phyloP scores from a whole-genome alignment of 225 moss, liverwort and hornwort species.

The Lunularia cruciata region DNA sequence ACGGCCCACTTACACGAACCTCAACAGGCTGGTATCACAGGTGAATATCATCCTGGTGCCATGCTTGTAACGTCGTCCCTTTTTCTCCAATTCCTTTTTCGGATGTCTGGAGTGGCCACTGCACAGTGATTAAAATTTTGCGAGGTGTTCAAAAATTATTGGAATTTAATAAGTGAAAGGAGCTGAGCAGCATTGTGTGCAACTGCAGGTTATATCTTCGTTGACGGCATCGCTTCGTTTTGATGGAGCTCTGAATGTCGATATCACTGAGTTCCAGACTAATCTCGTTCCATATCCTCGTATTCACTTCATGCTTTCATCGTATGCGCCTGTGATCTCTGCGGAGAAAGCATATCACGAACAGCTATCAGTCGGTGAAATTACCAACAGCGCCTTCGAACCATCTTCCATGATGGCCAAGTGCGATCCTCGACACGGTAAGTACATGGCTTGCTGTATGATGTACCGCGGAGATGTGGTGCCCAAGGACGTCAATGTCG shows the following conservation, averaged over 20 bases:
- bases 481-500: conserved; percentile 34
- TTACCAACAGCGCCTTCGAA: conserved; percentile 29
- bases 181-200: neutral
- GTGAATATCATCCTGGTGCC: conserved; percentile 12
- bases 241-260: conserved; percentile 29
- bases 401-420: conserved; percentile 34
- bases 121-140: no score
- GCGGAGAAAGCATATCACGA: conserved; percentile 33
- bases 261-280: conserved; percentile 32
- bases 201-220: conserved; percentile 30
- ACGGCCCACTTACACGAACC: conserved; percentile 44
- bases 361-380: conserved; percentile 26
- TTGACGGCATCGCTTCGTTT: conserved; percentile 28
- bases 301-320: conserved; percentile 35
- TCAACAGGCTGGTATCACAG: conserved; percentile 46
- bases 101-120: no score
- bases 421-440: conserved; percentile 32
- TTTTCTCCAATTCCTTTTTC: no score
- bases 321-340: conserved; percentile 30
- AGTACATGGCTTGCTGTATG: conserved; percentile 37
- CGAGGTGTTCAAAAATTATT: neutral
- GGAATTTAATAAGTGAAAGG: neutral
- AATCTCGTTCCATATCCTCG: conserved; percentile 33
- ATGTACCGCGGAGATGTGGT: conserved; percentile 34
- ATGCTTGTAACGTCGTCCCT: no score